Evolutionary conservation across 495 filamentous ascomycete species (phyloP), one percentile per base, ranked within the genome.

Genomic region (Hamigera avellanea): DNA sequence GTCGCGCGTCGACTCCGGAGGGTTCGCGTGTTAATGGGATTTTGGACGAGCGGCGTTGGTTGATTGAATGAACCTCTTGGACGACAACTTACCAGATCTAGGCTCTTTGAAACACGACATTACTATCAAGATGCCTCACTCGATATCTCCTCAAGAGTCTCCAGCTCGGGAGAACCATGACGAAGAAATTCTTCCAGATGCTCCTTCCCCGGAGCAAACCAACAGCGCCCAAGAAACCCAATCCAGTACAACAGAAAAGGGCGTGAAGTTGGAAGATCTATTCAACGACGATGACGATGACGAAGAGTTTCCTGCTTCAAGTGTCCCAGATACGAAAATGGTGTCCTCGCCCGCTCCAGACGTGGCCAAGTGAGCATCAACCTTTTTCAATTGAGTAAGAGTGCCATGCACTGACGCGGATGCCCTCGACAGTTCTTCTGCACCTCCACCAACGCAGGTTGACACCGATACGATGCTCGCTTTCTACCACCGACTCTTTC

Each of bases 401-500:
- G 21, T 4, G 9, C 21, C 4, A 23, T 23, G 4, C 9, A 15
- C 8, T 30, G n/a, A 30, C 14, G 14, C 14, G 10, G 30, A 26
- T 26, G 6, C 12, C 10, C 8, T 14, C 8, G 2, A 29, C 39
- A 59, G 48, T 42, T 29, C 18, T 33, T 46, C 50, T 14, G 49
- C 47, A 5, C 46, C 53, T 31, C 46, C 46, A 39, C 49, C 54
- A n/a, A 42, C 54, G 1, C 53, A 59, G 33, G 80, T 81, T 1
- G 83, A 93, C 45, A 75, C 82, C 6, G 84, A 87, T 47, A 67
- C 88, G 10, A 81, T 96, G 76, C 73, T 82, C 39, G 78, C 76
- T 19, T 99, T 95, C 60, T 99, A 99, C 50, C 84, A 93, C 52
- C 85, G 91, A 27, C 74, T 96, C 26, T 96, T 96, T 54, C 91